Percentiles rank a stretch among this genome's conserved stretches.
These are phyloP conservation scores for Hanseniaspora lachancei DNA, from an alignment of 805 yeast species.

Conservation along the genomic window DNA sequence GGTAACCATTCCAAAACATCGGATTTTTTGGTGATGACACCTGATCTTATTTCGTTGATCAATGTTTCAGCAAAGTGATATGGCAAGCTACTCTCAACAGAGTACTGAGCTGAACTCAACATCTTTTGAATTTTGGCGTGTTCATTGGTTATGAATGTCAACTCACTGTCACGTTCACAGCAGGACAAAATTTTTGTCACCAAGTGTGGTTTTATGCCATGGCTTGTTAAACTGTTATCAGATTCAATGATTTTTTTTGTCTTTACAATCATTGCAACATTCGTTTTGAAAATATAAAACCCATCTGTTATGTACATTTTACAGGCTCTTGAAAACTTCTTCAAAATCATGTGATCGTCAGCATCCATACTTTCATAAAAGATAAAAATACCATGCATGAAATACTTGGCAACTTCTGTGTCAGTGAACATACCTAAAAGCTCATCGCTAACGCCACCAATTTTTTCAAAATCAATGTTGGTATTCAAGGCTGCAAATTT, in stretches of 20 bases:
- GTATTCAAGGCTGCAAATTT: conserved; percentile 30
- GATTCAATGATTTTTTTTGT: conserved; percentile 61
- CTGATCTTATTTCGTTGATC: conserved; percentile 57
- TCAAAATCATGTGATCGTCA: conserved; percentile 43
- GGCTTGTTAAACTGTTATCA: conserved; percentile 27
- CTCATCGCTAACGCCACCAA: conserved; percentile 30
- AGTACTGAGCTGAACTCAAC: conserved; percentile 51
- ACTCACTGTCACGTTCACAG: conserved; percentile 29
- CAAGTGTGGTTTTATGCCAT: conserved; percentile 25
- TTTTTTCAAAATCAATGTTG: conserved; percentile 28
- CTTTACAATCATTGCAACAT: conserved; percentile 49
- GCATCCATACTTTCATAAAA: conserved; percentile 44
- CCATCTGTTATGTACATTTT: not conserved
- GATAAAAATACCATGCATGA: conserved; percentile 52
- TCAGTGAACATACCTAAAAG: conserved; percentile 38
- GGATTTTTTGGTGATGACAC: conserved; percentile 53
- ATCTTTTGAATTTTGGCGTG: conserved; percentile 59
- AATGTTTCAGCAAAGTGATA: conserved; percentile 51
- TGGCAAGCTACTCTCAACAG: conserved; percentile 67
- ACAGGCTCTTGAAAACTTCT: conserved; percentile 27
- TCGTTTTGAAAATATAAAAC: conserved; percentile 37
- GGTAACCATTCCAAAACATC: conserved; percentile 88
- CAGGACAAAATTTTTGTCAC: conserved; percentile 53
- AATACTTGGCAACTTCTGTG: conserved; percentile 29
- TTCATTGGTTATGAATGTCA: conserved; percentile 42